phyloP scores from a whole-genome alignment of 306 rosid species.

The Cicer arietinum region DNA sequence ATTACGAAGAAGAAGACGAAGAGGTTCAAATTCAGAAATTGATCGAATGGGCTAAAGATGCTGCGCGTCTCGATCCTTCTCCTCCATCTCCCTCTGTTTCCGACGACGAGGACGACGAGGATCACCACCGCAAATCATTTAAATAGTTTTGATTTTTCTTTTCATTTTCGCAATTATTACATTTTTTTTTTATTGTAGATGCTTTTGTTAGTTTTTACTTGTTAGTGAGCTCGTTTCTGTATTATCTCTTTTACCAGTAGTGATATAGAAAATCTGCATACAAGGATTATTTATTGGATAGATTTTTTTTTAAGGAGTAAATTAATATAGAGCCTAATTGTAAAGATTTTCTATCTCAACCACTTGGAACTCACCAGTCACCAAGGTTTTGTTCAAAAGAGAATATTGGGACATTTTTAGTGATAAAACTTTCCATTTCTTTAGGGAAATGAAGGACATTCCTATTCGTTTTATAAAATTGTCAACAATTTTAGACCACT shows the following conservation, averaged over 20 bases:
- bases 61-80: conserved; percentile 87
- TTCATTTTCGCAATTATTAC: neutral
- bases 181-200: neutral
- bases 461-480: no score
- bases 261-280: neutral
- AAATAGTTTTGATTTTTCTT: neutral
- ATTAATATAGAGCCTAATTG: no score
- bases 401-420: no score
- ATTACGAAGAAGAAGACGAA: conserved; percentile 46
- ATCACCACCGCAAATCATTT: neutral
- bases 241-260: neutral
- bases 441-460: no score
- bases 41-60: conserved; percentile 88
- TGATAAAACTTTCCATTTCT: no score
- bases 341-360: no score
- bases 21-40: conserved; percentile 71
- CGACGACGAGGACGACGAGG: neutral
- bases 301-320: no score
- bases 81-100: conserved; percentile 62
- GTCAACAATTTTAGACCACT: no score
- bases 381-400: no score
- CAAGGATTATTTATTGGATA: no score
- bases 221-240: neutral
- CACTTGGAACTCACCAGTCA: no score
- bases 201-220: neutral